Percentiles rank a stretch among this genome's conserved stretches.
Conservation (phyloP, 148 eudicot genomes). For the Diospyros kaki region DNA sequence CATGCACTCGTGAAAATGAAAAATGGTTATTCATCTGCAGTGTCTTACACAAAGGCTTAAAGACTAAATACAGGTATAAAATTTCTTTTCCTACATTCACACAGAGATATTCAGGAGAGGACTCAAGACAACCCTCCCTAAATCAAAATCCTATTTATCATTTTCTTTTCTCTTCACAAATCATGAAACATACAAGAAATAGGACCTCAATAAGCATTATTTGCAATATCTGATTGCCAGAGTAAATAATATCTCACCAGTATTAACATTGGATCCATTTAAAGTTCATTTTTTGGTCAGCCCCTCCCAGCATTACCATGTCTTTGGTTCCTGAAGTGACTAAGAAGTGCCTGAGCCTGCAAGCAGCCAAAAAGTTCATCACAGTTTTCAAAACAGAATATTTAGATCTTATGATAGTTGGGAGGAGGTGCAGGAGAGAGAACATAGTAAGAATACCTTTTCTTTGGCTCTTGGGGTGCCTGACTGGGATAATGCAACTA, state of each 20-base stretch:
- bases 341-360: constrained; percentile 60
- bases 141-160: background rate
- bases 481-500: constrained; percentile 72
- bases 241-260: background rate
- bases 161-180: background rate
- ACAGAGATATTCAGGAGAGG: background rate
- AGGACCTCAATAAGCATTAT: constrained; percentile 14
- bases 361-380: background rate
- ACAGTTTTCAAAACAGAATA: background rate
- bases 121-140: background rate
- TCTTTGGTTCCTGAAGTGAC: constrained; percentile 50
- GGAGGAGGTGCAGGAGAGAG: too few relatives aligned
- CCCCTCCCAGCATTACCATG: constrained; percentile 46
- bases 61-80: background rate
- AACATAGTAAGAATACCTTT: constrained; percentile 39
- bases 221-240: constrained; percentile 18
- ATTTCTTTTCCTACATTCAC: background rate
- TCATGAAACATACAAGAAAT: constrained; percentile 4
- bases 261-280: background rate
- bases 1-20: too few relatives aligned
- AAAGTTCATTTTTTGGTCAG: constrained; percentile 16
- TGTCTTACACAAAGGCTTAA: background rate
- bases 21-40: background rate
- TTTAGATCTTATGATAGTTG: background rate
- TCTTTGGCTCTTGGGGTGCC: constrained; percentile 87